These are phyloP conservation scores for Geosiphon pyriformis DNA, from an alignment of 192 early-diverging fungal genomes.

Conservation along the genomic window DNA sequence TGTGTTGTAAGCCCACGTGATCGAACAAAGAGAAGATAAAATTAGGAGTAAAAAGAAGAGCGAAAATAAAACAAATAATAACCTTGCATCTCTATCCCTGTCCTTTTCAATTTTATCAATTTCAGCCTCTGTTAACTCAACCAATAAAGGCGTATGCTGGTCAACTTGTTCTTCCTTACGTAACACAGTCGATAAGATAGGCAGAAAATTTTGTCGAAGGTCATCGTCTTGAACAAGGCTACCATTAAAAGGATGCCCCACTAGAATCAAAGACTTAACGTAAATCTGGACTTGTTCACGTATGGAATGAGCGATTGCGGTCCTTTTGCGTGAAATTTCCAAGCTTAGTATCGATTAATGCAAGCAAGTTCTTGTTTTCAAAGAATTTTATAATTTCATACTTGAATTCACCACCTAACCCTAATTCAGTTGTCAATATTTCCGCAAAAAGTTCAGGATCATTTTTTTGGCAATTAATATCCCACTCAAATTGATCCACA, in stretches of 20 bases:
- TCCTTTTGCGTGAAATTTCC: constrained; percentile 41
- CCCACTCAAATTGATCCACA: constrained; percentile 96
- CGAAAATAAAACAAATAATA: background rate
- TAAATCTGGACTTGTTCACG: constrained; percentile 87
- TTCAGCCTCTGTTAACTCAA: constrained; percentile 61
- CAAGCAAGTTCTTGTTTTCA: too few relatives aligned
- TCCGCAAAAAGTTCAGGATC: constrained; percentile 85
- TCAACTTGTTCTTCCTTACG: constrained; percentile 47
- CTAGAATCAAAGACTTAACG: constrained; percentile 75
- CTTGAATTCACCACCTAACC: constrained; percentile 83
- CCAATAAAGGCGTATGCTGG: constrained; percentile 58
- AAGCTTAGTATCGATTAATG: too few relatives aligned
- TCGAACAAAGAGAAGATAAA: too few relatives aligned
- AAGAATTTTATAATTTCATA: constrained; percentile 26
- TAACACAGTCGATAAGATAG: constrained; percentile 47
- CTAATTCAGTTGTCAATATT: constrained; percentile 68
- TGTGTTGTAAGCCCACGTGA: too few relatives aligned
- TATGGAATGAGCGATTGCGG: constrained; percentile 88
- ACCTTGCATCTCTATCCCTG: constrained; percentile 68
- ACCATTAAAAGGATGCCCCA: constrained; percentile 77
- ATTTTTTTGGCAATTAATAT: constrained; percentile 69
- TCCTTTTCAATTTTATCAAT: constrained; percentile 83
- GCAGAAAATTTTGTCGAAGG: constrained; percentile 61
- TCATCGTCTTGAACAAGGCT: constrained; percentile 74
- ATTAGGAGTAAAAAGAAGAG: too few relatives aligned